phyloP scores from a whole-genome alignment of 345 rosid genomes.

The Populus davidiana region DNA sequence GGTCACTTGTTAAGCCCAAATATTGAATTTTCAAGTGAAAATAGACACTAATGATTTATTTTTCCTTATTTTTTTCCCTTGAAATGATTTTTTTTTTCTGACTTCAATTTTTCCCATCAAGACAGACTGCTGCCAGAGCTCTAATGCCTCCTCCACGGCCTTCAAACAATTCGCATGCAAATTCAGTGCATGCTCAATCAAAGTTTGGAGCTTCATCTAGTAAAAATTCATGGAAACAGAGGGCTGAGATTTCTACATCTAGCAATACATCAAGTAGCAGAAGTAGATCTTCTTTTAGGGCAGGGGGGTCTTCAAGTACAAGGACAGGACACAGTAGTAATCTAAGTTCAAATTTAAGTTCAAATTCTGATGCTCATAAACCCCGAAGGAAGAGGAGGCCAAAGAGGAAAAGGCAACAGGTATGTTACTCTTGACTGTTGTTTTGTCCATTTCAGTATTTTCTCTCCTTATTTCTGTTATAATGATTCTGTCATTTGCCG shows the following conservation, averaged over 20 bases:
- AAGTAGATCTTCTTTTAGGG: constrained; percentile 49
- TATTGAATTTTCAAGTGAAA: neutral
- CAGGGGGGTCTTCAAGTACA: constrained; percentile 44
- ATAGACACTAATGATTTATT: neutral
- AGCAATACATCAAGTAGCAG: constrained; percentile 51
- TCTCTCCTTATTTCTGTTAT: neutral
- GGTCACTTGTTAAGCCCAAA: constrained; percentile 37
- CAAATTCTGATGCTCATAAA: constrained; percentile 88
- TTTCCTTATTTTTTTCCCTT: neutral
- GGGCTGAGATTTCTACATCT: constrained; percentile 52
- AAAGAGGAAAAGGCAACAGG: constrained; percentile 66
- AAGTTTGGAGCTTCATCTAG: constrained; percentile 69
- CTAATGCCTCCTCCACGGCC: constrained; percentile 94
- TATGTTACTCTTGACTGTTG: neutral
- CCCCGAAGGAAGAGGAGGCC: constrained; percentile 94
- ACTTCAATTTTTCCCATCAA: constrained; percentile 33
- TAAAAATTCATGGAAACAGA: constrained; percentile 43
- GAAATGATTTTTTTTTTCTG: constrained; percentile 4
- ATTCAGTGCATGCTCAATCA: constrained; percentile 37
- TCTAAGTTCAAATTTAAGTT: constrained; percentile 88
- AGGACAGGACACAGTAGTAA: constrained; percentile 80
- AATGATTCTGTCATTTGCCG: neutral
- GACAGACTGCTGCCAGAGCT: constrained; percentile 74
- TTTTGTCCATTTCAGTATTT: neutral
- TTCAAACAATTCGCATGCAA: constrained; percentile 40